Base-by-base conservation (phyloP, 352 stramenopile species). In the Phytophthora podocarpi region DNA sequence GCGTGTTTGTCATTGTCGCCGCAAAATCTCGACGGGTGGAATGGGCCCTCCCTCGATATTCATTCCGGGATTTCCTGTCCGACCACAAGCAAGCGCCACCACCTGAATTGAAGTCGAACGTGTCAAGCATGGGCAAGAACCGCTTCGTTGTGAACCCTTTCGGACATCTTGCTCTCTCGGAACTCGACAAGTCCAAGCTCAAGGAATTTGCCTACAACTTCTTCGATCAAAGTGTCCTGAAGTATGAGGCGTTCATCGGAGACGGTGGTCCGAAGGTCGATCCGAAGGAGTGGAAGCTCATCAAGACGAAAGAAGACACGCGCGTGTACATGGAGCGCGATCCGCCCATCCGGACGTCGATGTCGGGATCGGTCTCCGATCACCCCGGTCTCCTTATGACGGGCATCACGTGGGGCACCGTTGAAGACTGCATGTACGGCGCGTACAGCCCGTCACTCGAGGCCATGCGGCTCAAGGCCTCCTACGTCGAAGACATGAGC, bases 401-500 rank as follows among this genome's bases (percentile, higher is more conserved):
- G 3, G 73, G 73, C 0, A 68, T 63, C 27, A 77, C 72, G 1
- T 67, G 59, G 41, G 73, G 70, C 16, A 74, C 59, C 3, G 64
- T 82, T 0, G 67, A 79, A 27, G 73, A 82, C 57, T 63, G 67
- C 52, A 79, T 82, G 55, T 82, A 78, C 24, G 73, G 73, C 1
- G 60, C 67, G 4, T 16, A 70, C 9, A 77, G 70, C 28, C 70
- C 70, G 21, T 74, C 70, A 0, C 53, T 71, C 3, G 70, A 82
- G 13, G 49, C 51, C 4, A 79, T 79, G 73, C 46, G 67, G 18
- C 62, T 80, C 53, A 78, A 74, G 42, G 55, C 59, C 9, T 75
- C 72, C 9, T 80, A 85, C 27, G 67, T 85, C 7, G 76, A 85
- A 32, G 64, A 70, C 21, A 63, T 85, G 41, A 67, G 57, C 32